phyloP scores from a whole-genome alignment of 768 basidiomycete species.

The Nidularia pulvinata region DNA sequence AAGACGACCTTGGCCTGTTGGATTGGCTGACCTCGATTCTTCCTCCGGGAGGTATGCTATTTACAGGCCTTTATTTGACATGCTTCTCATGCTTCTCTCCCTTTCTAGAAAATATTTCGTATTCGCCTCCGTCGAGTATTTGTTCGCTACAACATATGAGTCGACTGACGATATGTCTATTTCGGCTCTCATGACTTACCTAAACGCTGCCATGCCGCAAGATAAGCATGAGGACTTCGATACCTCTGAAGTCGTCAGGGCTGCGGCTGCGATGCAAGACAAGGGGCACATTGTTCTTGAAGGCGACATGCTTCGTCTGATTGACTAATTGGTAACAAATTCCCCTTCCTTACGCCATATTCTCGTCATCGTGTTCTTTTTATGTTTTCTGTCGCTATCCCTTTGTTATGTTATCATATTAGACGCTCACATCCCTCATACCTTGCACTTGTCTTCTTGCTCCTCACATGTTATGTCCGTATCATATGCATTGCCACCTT shows the following conservation, averaged over 20 bases:
- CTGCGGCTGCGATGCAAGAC: conserved; percentile 43
- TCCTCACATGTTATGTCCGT: no score
- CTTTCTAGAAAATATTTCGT: conserved; percentile 55
- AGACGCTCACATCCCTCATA: no score
- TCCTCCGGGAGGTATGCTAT: conserved; percentile 55
- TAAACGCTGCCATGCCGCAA: conserved; percentile 74
- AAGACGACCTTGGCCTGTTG: conserved; percentile 28
- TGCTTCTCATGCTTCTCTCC: background rate
- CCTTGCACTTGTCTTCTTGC: no score
- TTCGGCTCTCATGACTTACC: conserved; percentile 65
- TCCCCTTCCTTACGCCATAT: background rate
- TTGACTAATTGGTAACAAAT: conserved; percentile 12
- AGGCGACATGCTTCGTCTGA: conserved; percentile 42
- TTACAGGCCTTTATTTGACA: conserved; percentile 2
- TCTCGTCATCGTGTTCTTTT: background rate
- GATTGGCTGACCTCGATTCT: conserved; percentile 61
- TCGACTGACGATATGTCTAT: conserved; percentile 68
- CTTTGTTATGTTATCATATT: background rate
- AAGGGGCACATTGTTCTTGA: conserved; percentile 47
- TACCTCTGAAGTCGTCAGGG: conserved; percentile 65
- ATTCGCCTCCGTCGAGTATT: conserved; percentile 56
- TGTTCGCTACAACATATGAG: conserved; percentile 71
- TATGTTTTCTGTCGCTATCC: background rate
- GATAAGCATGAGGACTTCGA: conserved; percentile 87
- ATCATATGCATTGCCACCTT: no score